phyloP scores from a whole-genome alignment of 345 rosid genomes.

The Dipteronia sinensis region DNA sequence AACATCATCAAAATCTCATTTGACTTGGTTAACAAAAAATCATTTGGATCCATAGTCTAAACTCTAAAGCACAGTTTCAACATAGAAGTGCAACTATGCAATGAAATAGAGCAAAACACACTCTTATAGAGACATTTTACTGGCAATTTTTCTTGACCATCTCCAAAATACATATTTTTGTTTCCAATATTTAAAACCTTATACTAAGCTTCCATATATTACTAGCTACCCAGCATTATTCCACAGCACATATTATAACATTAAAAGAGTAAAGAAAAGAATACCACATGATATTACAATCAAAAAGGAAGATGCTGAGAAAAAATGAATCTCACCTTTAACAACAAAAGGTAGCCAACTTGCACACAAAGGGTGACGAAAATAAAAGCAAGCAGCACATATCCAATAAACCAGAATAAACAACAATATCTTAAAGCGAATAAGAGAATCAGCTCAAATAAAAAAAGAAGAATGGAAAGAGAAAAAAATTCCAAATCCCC shows the following conservation, averaged over 20 bases:
- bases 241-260: neutral
- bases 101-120: neutral
- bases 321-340: slow-evolving; percentile 2
- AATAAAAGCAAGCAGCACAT: neutral
- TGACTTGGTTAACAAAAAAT: neutral
- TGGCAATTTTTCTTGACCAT: neutral
- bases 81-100: neutral
- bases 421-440: neutral
- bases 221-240: neutral
- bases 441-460: neutral
- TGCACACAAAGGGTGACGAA: neutral
- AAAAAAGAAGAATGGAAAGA: neutral
- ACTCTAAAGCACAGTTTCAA: neutral
- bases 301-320: neutral
- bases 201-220: neutral
- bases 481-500: neutral
- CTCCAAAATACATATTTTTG: neutral
- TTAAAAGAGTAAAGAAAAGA: neutral
- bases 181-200: neutral
- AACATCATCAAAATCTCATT: neutral
- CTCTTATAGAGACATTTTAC: neutral
- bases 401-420: neutral
- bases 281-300: neutral
- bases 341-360: slow-evolving; percentile 6
- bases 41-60: neutral